Evolutionary conservation across 805 yeast genomes (phyloP), one percentile per base, ranked within the genome.

Genomic region (Ogataea sp.): DNA sequence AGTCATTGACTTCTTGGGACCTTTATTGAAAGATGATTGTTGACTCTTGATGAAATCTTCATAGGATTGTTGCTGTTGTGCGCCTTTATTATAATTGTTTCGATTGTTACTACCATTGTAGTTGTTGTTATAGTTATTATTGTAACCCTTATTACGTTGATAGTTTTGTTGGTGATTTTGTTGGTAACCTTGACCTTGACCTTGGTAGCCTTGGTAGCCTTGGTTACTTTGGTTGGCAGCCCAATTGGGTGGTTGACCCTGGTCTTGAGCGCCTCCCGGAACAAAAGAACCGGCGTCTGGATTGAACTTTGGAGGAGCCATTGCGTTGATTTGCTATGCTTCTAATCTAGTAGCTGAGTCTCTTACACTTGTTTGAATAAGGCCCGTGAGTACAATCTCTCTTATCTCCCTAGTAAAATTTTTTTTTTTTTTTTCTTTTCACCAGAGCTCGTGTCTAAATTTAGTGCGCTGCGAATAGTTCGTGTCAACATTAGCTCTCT

Each of bases 1-100:
- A 23, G 47, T 44, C 27, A 35, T 38, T 31, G 45, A 43, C 26
- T 43, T 45, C 11, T 35, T 11, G 16, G 46, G 36, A 34, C 40
- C 40, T 32, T 32, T 29, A 32, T 47, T 46, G 25, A 47, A 42
- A 3, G 42, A 20, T 15, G 43, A 52, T 20, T 66, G 62, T 55
- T 71, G 75, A 51, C 62, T 61, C 57, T 67, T 71, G 46, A 72
- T 52, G 52, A 64, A 74, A 41, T 73, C 80, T 41, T 75, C 79
- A 49, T 44, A 13, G 39, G 39, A 34, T 38, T 43, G 42, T 40
- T 40, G 42, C 37, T 42, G 34, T 37, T 41, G 24, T 24, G 34
- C 23, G 20, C 35, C 37, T 39, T 43, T 40, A 24, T 46, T 43
- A 27, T 47, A 49, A 29, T 49, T 43, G 38, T 37, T 41, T 35